These are phyloP conservation scores for Fusarium sp. DNA, from an alignment of 2,329 filamentous ascomycete genomes.

Conservation along the genomic window DNA sequence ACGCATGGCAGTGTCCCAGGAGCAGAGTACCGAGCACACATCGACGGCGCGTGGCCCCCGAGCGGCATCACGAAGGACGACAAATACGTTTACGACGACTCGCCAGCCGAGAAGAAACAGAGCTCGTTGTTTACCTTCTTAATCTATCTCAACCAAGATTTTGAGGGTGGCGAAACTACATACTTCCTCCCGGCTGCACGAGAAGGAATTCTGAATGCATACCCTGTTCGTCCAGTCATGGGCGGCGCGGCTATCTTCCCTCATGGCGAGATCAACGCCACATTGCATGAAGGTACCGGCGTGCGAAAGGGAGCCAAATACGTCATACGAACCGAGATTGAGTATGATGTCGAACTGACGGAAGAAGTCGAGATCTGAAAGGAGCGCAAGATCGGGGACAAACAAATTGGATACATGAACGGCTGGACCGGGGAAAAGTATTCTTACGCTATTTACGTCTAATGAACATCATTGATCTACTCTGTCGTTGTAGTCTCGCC, in stretches of 20 bases:
- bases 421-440: conserved; percentile 21
- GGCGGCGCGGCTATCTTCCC: conserved; percentile 75
- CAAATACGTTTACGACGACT: conserved; percentile 73
- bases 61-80: conserved; percentile 68
- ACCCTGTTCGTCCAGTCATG: conserved; percentile 74
- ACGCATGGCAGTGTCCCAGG: conserved; percentile 61
- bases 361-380: background rate
- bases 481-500: background rate
- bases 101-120: conserved; percentile 66
- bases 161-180: conserved; percentile 75
- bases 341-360: conserved; percentile 68
- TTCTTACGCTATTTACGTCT: conserved; percentile 13
- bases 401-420: conserved; percentile 6
- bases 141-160: conserved; percentile 76
- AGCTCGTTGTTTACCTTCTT: conserved; percentile 76
- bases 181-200: conserved; percentile 72
- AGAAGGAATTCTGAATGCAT: conserved; percentile 74
- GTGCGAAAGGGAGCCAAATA: conserved; percentile 74
- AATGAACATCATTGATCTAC: conserved; percentile 16
- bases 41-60: conserved; percentile 78
- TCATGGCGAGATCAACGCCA: conserved; percentile 71
- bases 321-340: conserved; percentile 75
- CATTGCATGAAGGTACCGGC: conserved; percentile 76
- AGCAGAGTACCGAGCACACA: conserved; percentile 76
- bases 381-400: background rate